Conservation (phyloP, 2,329 filamentous ascomycete genomes). For the Monilinia vaccinii-corymbosi region DNA sequence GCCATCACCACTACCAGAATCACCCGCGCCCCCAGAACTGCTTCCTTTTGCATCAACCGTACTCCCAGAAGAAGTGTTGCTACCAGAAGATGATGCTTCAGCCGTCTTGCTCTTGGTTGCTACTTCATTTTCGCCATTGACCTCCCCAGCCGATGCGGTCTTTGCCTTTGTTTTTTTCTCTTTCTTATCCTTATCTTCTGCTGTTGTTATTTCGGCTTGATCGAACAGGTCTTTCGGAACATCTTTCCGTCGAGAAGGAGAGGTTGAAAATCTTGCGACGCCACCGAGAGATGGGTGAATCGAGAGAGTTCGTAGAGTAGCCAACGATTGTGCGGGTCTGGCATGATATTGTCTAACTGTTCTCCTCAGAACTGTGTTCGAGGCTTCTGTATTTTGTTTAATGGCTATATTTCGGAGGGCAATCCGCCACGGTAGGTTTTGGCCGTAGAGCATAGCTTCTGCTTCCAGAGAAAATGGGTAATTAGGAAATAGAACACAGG, state of each 20-base stretch:
- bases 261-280: constrained; percentile 36
- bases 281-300: constrained; percentile 35
- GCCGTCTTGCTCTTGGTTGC: constrained; percentile 29
- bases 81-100: constrained; percentile 19
- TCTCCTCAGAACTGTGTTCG: constrained; percentile 18
- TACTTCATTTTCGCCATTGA: constrained; percentile 38
- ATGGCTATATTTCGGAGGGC: constrained; percentile 33
- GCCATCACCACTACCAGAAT: constrained; percentile 41
- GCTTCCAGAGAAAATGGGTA: background rate
- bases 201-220: constrained; percentile 32
- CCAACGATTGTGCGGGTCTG: constrained; percentile 55
- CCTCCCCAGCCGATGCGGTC: constrained; percentile 22
- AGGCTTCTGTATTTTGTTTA: constrained; percentile 13
- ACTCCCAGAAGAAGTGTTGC: constrained; percentile 23
- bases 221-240: constrained; percentile 31
- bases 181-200: constrained; percentile 36
- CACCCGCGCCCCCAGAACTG: constrained; percentile 22
- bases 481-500: background rate
- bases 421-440: constrained; percentile 56
- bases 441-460: constrained; percentile 50
- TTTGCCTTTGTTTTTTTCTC: constrained; percentile 26
- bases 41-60: constrained; percentile 24
- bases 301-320: constrained; percentile 54
- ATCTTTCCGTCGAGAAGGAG: constrained; percentile 43
- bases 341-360: constrained; percentile 17